Evolutionary conservation across 257 asterid species (phyloP).

Genomic region (Avicennia marina): DNA sequence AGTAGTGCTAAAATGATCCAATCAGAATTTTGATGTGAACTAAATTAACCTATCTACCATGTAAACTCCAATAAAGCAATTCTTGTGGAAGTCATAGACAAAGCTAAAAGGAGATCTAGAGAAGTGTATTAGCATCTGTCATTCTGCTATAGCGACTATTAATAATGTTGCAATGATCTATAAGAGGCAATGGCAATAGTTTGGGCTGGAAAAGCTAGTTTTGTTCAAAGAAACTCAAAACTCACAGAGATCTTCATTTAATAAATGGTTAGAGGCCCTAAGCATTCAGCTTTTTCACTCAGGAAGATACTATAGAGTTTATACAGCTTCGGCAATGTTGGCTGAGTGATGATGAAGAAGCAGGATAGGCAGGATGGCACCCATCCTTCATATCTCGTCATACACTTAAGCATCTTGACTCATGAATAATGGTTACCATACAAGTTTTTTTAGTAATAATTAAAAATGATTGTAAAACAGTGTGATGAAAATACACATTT

Average conservation of each 20-base stretch:
- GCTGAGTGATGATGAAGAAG: background rate
- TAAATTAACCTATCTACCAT: constrained; percentile 8
- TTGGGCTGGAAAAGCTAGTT: background rate
- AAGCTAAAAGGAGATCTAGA: background rate
- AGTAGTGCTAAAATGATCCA: no score
- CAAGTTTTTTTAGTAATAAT: background rate
- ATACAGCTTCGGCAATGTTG: background rate
- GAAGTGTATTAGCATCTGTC: background rate
- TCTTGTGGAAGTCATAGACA: background rate
- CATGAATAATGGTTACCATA: background rate
- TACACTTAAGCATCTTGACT: constrained; percentile 4
- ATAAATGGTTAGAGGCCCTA: background rate
- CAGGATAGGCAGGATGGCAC: no score
- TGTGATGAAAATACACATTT: constrained; percentile 1
- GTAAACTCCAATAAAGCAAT: background rate
- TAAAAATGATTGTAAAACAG: background rate
- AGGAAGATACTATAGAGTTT: constrained; percentile 1
- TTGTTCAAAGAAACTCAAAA: constrained; percentile 6
- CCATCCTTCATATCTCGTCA: background rate
- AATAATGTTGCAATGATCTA: background rate
- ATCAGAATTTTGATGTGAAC: background rate
- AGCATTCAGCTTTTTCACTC: background rate
- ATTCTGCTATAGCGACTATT: background rate
- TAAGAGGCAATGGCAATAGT: background rate
- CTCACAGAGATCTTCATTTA: background rate